Evolutionary conservation across 139 green algal species (phyloP).

Genomic region (Volvox africanus): DNA sequence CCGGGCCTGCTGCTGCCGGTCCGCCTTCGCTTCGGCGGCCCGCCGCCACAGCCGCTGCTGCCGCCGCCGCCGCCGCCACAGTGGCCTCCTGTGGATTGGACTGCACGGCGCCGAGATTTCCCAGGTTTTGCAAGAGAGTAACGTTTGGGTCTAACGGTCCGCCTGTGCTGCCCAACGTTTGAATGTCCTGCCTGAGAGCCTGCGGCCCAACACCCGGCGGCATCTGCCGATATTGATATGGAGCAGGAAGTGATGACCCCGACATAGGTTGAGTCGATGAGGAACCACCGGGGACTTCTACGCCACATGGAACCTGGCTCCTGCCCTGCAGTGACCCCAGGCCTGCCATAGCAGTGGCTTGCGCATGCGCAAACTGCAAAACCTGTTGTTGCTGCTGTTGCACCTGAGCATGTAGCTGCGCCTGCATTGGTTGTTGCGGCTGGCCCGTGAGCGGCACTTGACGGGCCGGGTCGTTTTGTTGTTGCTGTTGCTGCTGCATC

Average conservation of each 20-base stretch:
- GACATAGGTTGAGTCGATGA: too few species aligned
- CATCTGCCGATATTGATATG: conserved; percentile 1
- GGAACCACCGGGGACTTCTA: background rate
- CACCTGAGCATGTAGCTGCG: background rate
- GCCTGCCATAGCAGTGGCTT: conserved; percentile 3
- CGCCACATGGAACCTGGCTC: background rate
- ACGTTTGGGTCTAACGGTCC: background rate
- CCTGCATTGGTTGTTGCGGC: background rate
- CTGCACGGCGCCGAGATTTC: background rate
- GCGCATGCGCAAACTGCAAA: background rate
- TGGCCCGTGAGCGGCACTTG: background rate
- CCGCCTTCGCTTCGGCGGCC: background rate
- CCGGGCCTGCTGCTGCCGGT: background rate
- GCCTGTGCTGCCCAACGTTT: background rate
- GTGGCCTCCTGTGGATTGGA: background rate
- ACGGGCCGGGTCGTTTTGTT: background rate
- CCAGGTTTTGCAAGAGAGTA: conserved; percentile 6
- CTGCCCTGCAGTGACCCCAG: background rate
- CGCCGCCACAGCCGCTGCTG: background rate
- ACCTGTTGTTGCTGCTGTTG: conserved; percentile 29
- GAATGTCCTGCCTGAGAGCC: background rate
- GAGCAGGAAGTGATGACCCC: background rate
- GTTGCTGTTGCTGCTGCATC: background rate
- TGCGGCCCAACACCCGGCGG: background rate
- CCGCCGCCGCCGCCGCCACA: background rate